Evolutionary conservation across 164 flowering plant genomes (phyloP), one percentile per base, ranked within the genome.

Genomic region (Berberis vulgaris): DNA sequence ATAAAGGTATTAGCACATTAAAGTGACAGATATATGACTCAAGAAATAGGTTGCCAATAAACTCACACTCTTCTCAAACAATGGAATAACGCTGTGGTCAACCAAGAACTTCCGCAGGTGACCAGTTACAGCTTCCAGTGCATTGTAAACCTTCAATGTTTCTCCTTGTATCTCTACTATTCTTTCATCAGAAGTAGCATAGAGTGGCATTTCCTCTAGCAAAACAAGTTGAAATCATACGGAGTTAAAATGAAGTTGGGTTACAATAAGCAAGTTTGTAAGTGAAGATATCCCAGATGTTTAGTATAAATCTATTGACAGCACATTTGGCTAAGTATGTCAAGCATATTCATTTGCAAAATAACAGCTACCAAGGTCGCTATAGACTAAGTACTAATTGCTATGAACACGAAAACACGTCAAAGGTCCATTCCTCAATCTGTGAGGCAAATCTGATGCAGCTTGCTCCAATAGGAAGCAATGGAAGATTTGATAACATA

Each of bases 81-180:
- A 67, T 59, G 97, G 90, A 77, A 91, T 71, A 58, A 94, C 87
- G 71, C 86, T 83, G 26, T 82, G 96, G 73, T 94, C 99, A 43
- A 89, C 97, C 80, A 94, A 78, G 66, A 91, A 94, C 73, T 91
- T 94, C 69, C 99, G 79, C 10, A 91, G 76, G 69, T 87, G 96
- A 12, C 92, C 88, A n/a, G 86, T 73, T 41, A 86, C 85, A 59
- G 87, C 85, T 75, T 91, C 94, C 26, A 94, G 76, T 44, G 94
- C 97, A 72, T 85, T 85, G 39, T 76, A 78, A 74, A 94, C 97
- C 76, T 89, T 89, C 41, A 65, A 49, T 6, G 84, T 73, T 69
- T 91, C 97, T 44, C 97, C 99, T 57, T 91, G 97, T 69, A 94
- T 59, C 65, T 91, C 97, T 56, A 94, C 83, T 61, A 94, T 77